Evolutionary conservation across 2,329 filamentous ascomycete genomes (phyloP), one percentile per base, ranked within the genome.

Genomic region (Albophoma yamanashiensis): DNA sequence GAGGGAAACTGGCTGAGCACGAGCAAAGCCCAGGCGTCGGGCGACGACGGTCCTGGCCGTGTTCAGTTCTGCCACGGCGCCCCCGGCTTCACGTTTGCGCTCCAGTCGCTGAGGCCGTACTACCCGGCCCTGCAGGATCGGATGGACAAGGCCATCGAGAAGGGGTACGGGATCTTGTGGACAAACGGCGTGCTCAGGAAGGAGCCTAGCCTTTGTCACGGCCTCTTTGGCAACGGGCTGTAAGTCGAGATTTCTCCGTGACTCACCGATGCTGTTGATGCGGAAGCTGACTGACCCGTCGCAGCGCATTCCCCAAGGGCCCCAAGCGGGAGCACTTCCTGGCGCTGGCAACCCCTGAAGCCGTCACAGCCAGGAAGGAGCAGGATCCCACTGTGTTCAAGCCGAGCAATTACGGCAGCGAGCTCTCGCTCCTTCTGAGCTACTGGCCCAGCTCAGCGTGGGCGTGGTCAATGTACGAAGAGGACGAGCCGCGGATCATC

Each of bases 21-120:
- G 69, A 76, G 58, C 74, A 79, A 69, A 39, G 68, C 65, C 36
- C 76, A 74, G 55, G 74, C 78, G 14, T 36, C 50, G 62, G 72
- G 63, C 15, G 64, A 76, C 50, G 73, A 85, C 8, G 14, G 31
- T 9, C 34, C 53, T 50, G 53, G 47, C 20, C 52, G 55, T 8
- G 79, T 89, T 8, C 85, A 89, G 67, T 85, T 87, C 71, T 89
- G 85, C 66, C 86, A 89, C 66, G 87, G 87, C 3, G 84, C 83
- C 0, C 82, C 86, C 2, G 87, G 86, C 0, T 80, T 88, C 27
- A 73, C 88, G 11, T 73, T 81, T 39, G 85, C 83, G 7, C 75
- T 89, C 11, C 66, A 79, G 5, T 80, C 81, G 1, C 76, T 89
- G 58, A 75, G 76, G 57, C 75, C 78, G 9, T 76, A 81, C 67